Conservation (phyloP, 2,329 filamentous ascomycete genomes). For the Clonostachys rosea region DNA sequence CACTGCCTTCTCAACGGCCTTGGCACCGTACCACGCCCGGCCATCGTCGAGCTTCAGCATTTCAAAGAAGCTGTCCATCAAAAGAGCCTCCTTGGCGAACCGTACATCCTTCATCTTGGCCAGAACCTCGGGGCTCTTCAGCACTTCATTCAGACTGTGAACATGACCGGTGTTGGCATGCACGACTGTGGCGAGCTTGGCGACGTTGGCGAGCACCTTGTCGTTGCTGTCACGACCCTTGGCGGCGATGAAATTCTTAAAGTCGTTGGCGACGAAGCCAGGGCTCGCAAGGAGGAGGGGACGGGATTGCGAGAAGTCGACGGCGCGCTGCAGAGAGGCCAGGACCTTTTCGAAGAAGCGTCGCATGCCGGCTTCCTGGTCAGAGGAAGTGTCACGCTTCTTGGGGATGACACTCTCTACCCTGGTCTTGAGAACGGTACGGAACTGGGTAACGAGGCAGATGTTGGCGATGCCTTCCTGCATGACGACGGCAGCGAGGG, state of each 20-base stretch:
- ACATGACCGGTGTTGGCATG: slow-evolving; percentile 83
- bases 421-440: slow-evolving; percentile 62
- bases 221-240: slow-evolving; percentile 55
- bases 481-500: slow-evolving; percentile 89
- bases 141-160: slow-evolving; percentile 81
- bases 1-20: slow-evolving; percentile 77
- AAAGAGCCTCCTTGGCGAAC: slow-evolving; percentile 75
- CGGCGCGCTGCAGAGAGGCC: slow-evolving; percentile 68
- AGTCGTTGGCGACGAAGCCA: slow-evolving; percentile 78
- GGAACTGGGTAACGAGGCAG: slow-evolving; percentile 75
- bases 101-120: slow-evolving; percentile 79
- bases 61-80: slow-evolving; percentile 81
- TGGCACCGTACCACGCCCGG: slow-evolving; percentile 83
- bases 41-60: slow-evolving; percentile 80
- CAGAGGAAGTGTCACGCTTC: slow-evolving; percentile 60
- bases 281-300: slow-evolving; percentile 84
- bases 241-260: slow-evolving; percentile 68
- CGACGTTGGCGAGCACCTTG: slow-evolving; percentile 62
- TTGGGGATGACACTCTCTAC: slow-evolving; percentile 64
- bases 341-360: slow-evolving; percentile 74
- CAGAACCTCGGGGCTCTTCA: slow-evolving; percentile 75
- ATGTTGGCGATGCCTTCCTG: slow-evolving; percentile 83
- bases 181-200: slow-evolving; percentile 64
- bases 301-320: slow-evolving; percentile 67
- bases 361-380: slow-evolving; percentile 66